Evolutionary conservation across 768 basidiomycete genomes (phyloP), one percentile per base, ranked within the genome.

Genomic region (Lactarius sp.): DNA sequence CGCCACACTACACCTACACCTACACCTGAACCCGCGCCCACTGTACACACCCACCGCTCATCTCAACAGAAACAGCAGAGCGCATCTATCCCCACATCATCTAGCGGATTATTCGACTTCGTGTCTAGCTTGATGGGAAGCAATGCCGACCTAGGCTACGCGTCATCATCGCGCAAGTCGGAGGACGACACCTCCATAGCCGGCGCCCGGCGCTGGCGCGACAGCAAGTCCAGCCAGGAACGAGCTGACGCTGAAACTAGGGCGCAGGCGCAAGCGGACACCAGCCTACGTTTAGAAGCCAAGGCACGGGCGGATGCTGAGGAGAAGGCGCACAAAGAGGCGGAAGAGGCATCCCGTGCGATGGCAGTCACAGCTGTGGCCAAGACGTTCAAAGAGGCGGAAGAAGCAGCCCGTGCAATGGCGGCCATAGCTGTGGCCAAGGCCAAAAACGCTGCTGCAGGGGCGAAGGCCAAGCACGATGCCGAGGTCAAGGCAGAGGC

Each of bases 131-230:
- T 54, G 2, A 50, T 55, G 6, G 49, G 31, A 6, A 49, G 52
- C 2, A 8, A n/a, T 20, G 62, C 46, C 52, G 62, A 59, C 12
- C 47, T 52, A 10, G 58, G 62, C 52, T 59, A 64, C 52, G 62
- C 59, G 46, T 64, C 58, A 3, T 55, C 58, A 4, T 59, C 58
- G 47, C 63, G 58, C 22, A 50, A 55, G 39, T 60, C 58, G 5
- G 58, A 64, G 39, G 58, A 52, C 27, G 62, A 64, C 12, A 16
- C 58, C 3, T 59, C 53, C 3, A 60, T 60, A 47, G 47, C 33
- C 8, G 63, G 58, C 33, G 47, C 22, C 14, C 47, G 62, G 62
- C 57, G 20, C 62, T 13, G 57, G 39, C 55, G 49, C 31, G 61
- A 56, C 12, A 36, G 2, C 37, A 53, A 47, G 33, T 0, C 58